Percentiles rank a stretch among this genome's conserved stretches.
Conservation (phyloP, 2,329 filamentous ascomycete genomes). For the Colletotrichum sp. region DNA sequence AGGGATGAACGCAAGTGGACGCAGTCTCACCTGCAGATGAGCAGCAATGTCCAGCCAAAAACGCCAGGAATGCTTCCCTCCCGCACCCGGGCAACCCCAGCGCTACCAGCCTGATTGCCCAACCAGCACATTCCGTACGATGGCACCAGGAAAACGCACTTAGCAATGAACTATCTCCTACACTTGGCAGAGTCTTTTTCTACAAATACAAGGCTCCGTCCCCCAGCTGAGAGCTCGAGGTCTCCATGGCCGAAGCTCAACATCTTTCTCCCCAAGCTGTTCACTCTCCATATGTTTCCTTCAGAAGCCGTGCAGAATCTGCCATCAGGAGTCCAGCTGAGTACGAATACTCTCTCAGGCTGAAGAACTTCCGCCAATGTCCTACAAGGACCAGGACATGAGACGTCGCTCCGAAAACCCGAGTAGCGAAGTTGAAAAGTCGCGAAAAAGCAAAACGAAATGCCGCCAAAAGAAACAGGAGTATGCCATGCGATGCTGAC, state of each 20-base stretch:
- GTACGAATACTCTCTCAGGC: not conserved
- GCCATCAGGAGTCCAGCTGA: not conserved
- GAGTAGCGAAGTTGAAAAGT: not conserved
- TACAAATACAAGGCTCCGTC: slow-evolving; percentile 13
- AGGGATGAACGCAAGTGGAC: not conserved
- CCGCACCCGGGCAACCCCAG: not conserved
- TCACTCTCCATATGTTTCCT: not conserved
- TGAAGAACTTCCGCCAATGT: too few species aligned
- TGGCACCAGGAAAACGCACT: not conserved
- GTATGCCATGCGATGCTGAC: slow-evolving; percentile 21
- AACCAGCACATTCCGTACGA: slow-evolving; percentile 3
- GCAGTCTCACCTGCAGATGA: not conserved
- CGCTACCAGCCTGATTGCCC: not conserved
- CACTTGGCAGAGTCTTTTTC: not conserved
- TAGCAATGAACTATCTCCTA: slow-evolving; percentile 15
- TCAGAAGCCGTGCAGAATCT: not conserved
- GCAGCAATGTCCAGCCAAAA: not conserved
- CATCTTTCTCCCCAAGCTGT: not conserved
- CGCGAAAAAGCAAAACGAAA: not conserved
- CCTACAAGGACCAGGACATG: not conserved
- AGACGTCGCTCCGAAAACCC: not conserved
- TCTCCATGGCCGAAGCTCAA: not conserved
- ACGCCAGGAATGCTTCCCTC: not conserved
- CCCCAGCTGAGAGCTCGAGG: not conserved
- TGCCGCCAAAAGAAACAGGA: slow-evolving; percentile 9